Percentiles rank a stretch among this genome's conserved stretches.
phyloP scores from a whole-genome alignment of 2,329 filamentous ascomycete genomes.

The Colletotrichum salicis region DNA sequence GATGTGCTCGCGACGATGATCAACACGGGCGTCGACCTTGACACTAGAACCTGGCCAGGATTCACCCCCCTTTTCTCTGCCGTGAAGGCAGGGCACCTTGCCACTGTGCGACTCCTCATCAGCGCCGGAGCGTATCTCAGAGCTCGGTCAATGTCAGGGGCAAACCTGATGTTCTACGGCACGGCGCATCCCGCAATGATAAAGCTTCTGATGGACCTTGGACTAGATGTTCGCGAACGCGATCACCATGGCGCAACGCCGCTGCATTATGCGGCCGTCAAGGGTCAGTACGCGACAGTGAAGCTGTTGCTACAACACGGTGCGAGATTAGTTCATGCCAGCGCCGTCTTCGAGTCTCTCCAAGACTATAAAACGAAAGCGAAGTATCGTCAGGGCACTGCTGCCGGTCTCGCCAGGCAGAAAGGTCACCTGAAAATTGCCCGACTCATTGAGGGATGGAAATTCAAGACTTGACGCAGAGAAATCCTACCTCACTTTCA shows the following conservation, averaged over 20 bases:
- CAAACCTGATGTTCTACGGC: constrained; percentile 38
- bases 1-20: constrained; percentile 40
- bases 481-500: background rate
- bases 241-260: constrained; percentile 40
- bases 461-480: constrained; percentile 19
- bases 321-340: constrained; percentile 37
- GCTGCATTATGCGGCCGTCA: constrained; percentile 41
- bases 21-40: constrained; percentile 37
- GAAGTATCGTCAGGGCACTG: constrained; percentile 40
- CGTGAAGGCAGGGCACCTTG: constrained; percentile 39
- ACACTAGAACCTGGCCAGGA: constrained; percentile 39
- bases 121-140: constrained; percentile 37
- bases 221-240: constrained; percentile 39
- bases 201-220: constrained; percentile 37
- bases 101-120: constrained; percentile 41
- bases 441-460: constrained; percentile 36
- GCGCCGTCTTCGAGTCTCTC: constrained; percentile 39
- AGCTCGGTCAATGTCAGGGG: constrained; percentile 35
- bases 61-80: constrained; percentile 42
- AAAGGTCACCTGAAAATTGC: constrained; percentile 35
- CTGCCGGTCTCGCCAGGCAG: constrained; percentile 40
- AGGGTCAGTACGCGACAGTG: constrained; percentile 39
- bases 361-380: constrained; percentile 34
- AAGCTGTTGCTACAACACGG: constrained; percentile 42
- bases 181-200: constrained; percentile 35